These are phyloP conservation scores for Knoxia roxburghii DNA, from an alignment of 257 asterid genomes.

Conservation along the genomic window DNA sequence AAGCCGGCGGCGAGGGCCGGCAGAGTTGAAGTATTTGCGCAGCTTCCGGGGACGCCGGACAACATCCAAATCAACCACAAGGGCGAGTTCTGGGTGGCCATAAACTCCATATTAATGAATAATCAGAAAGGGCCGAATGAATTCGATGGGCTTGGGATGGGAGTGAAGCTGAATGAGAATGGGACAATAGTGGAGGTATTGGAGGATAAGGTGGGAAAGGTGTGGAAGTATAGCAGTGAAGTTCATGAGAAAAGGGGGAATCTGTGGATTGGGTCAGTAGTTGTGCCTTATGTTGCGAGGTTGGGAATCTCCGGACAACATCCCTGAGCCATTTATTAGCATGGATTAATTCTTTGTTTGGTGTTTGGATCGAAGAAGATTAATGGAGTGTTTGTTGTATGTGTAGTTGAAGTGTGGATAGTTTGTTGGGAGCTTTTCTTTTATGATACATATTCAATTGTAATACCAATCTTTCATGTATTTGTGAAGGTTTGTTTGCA, in stretches of 20 bases:
- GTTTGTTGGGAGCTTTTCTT: too few relatives aligned
- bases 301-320: constrained; percentile 6
- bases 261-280: constrained; percentile 71
- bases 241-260: constrained; percentile 40
- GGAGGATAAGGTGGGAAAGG: constrained; percentile 26
- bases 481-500: too few relatives aligned
- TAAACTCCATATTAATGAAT: constrained; percentile 30
- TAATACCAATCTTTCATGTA: too few relatives aligned
- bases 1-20: constrained; percentile 26
- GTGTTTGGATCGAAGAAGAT: too few relatives aligned
- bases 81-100: constrained; percentile 78
- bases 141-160: constrained; percentile 36
- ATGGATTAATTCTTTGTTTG: too few relatives aligned
- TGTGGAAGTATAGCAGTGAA: constrained; percentile 59
- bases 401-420: too few relatives aligned
- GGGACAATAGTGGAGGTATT: constrained; percentile 46
- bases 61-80: constrained; percentile 41
- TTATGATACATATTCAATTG: too few relatives aligned
- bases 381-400: too few relatives aligned
- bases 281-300: constrained; percentile 30
- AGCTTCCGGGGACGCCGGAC: constrained; percentile 59
- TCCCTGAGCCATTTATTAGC: too few relatives aligned
- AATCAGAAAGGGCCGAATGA: constrained; percentile 26
- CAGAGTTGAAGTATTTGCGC: constrained; percentile 31
- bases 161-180: constrained; percentile 37